Evolutionary conservation across 176 grass and related monocot species (phyloP).

Genomic region (Carex kokanica): DNA sequence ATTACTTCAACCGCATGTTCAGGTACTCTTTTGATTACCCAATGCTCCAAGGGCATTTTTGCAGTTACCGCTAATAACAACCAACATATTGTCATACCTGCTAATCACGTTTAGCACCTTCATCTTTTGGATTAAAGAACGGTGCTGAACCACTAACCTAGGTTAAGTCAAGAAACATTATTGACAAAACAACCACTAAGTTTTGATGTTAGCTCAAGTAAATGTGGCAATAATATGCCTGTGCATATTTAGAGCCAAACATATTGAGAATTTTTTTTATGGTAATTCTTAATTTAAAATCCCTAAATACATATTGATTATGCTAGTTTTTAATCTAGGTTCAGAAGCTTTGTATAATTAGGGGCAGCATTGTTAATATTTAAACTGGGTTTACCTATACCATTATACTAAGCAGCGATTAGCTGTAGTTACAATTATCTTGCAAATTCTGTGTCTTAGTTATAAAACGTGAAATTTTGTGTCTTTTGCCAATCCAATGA

Average conservation of each 20-base stretch:
- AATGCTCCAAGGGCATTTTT: background rate
- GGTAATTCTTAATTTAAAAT: too few species aligned
- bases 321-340: background rate
- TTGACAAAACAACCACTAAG: background rate
- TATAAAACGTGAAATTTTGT: background rate
- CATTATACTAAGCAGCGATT: background rate
- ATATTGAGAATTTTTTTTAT: background rate
- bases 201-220: background rate
- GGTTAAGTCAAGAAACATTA: background rate
- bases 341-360: background rate
- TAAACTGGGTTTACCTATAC: background rate
- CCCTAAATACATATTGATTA: background rate
- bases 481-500: background rate
- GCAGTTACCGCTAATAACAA: background rate
- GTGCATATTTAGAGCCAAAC: background rate
- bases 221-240: background rate
- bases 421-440: background rate
- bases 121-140: background rate
- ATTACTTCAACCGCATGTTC: background rate
- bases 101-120: background rate
- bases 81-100: background rate
- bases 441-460: background rate
- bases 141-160: background rate
- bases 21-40: conserved; percentile 24
- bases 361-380: background rate